Conservation (phyloP, 1,139 yeast genomes). For the Pichia terricola region DNA sequence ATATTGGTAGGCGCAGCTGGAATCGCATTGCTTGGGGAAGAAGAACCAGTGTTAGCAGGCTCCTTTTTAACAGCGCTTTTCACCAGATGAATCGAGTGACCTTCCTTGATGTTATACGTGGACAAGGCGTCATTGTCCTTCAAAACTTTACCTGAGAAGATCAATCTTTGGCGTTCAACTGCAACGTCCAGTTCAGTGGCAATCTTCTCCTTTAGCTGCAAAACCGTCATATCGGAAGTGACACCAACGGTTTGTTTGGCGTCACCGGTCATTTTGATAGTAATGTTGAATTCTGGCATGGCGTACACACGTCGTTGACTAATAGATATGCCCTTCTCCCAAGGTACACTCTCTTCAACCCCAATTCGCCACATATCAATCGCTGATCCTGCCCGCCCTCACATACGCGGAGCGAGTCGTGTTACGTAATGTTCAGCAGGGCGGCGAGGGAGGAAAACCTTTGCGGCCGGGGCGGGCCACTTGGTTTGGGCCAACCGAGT, state of each 20-base stretch:
- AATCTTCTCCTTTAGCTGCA: conserved; percentile 59
- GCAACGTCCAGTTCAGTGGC: conserved; percentile 54
- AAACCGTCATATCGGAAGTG: conserved; percentile 45
- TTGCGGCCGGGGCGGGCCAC: too few species aligned
- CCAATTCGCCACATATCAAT: too few species aligned
- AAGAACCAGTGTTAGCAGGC: conserved; percentile 16
- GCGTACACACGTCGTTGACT: too few species aligned
- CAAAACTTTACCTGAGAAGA: conserved; percentile 88
- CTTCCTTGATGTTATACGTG: conserved; percentile 71
- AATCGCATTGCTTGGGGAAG: conserved; percentile 16
- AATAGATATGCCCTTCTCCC: too few species aligned
- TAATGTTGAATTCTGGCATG: conserved; percentile 11
- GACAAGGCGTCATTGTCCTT: conserved; percentile 72
- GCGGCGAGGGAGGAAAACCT: too few species aligned
- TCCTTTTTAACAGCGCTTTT: conserved; percentile 43
- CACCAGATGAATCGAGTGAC: conserved; percentile 84
- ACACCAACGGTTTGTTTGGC: conserved; percentile 36
- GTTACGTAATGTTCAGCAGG: too few species aligned
- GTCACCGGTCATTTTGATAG: conserved; percentile 13
- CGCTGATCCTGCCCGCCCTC: too few species aligned
- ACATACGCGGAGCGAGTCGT: too few species aligned
- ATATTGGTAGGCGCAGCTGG: conserved; percentile 57
- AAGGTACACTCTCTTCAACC: too few species aligned
- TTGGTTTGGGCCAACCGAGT: too few species aligned
- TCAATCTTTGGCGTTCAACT: conserved; percentile 71